These are phyloP conservation scores for Suillus spraguei DNA, from an alignment of 768 basidiomycete genomes.

Conservation along the genomic window DNA sequence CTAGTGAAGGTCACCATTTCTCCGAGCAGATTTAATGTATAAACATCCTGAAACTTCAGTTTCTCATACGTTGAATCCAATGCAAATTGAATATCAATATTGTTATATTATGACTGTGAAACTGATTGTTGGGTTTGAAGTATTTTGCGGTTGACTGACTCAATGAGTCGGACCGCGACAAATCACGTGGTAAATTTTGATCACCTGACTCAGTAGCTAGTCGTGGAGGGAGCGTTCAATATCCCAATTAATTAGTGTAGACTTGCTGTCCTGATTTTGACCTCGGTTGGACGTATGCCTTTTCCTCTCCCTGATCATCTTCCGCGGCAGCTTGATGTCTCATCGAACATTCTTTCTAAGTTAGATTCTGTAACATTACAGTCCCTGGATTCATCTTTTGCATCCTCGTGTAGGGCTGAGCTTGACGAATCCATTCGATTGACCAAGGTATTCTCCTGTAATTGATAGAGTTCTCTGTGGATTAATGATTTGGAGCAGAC, in stretches of 20 bases:
- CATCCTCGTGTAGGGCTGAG: constrained; percentile 70
- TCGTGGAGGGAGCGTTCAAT: not conserved
- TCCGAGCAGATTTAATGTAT: not conserved
- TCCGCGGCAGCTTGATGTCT: constrained; percentile 71
- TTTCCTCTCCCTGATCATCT: constrained; percentile 74
- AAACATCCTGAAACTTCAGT: not conserved
- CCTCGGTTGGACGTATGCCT: constrained; percentile 65
- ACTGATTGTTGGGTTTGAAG: not conserved
- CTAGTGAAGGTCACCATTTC: not conserved
- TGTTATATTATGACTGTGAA: not conserved
- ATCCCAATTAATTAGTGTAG: not conserved
- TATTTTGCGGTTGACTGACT: too few relatives aligned
- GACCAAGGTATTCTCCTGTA: constrained; percentile 59
- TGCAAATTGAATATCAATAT: not conserved
- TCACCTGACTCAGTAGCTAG: not conserved
- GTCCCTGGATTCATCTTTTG: constrained; percentile 60
- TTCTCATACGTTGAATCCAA: not conserved
- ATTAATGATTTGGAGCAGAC: constrained; percentile 42
- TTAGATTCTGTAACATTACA: constrained; percentile 63
- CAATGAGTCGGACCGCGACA: too few relatives aligned
- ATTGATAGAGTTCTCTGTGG: constrained; percentile 4
- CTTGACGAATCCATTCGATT: constrained; percentile 69
- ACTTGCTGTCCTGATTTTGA: not conserved
- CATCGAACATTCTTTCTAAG: constrained; percentile 70
- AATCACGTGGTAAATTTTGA: constrained; percentile 1